Evolutionary conservation across 495 filamentous ascomycete species (phyloP).

Genomic region (Stereocaulon alpinum): DNA sequence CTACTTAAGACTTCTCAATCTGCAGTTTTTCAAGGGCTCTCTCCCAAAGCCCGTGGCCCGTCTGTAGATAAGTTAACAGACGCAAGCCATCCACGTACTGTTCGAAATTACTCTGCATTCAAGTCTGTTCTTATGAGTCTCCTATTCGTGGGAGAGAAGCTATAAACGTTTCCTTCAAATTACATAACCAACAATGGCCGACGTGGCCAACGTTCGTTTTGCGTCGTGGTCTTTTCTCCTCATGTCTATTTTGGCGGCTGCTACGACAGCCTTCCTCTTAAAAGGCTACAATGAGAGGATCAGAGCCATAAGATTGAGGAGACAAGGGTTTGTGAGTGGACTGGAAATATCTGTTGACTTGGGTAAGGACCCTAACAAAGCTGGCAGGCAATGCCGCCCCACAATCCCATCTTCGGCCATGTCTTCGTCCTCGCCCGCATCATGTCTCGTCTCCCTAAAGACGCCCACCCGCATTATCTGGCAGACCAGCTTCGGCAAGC

Average conservation of each 20-base stretch:
- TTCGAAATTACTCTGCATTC: too few species aligned
- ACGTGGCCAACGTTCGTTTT: not conserved
- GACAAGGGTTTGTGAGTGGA: conserved; percentile 1
- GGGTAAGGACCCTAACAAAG: not conserved
- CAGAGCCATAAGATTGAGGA: not conserved
- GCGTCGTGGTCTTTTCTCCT: not conserved
- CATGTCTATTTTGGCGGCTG: not conserved
- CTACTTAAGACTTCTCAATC: too few species aligned
- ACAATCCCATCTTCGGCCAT: conserved; percentile 10
- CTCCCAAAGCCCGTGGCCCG: too few species aligned
- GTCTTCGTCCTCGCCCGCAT: not conserved
- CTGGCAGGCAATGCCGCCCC: conserved; percentile 8
- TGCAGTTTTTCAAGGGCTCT: too few species aligned
- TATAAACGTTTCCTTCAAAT: too few species aligned
- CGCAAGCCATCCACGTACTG: too few species aligned
- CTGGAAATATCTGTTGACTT: not conserved
- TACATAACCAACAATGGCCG: not conserved
- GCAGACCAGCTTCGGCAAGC: conserved; percentile 9
- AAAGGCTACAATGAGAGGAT: not conserved
- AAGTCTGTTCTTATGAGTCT: too few species aligned
- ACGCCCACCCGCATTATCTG: conserved; percentile 18
- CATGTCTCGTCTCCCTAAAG: not conserved
- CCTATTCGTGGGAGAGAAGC: too few species aligned
- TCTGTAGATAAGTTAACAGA: too few species aligned
- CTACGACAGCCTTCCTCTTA: not conserved